Percentiles rank a stretch among this genome's conserved stretches.
Conservation (phyloP, 345 rosid species). For the Aquilaria sinensis region DNA sequence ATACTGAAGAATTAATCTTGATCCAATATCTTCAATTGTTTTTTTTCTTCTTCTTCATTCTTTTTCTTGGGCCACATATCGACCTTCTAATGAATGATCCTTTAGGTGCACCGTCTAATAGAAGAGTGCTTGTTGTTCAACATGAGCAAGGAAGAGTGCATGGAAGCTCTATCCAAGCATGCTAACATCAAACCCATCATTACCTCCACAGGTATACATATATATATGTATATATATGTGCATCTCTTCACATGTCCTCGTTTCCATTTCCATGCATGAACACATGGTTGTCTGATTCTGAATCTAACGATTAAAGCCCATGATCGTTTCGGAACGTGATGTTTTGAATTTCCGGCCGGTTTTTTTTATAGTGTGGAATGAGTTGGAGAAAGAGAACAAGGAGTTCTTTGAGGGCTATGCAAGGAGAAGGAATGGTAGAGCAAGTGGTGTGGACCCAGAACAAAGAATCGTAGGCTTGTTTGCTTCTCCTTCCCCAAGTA, state of each 20-base stretch:
- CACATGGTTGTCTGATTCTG: background rate
- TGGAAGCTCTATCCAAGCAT: slow-evolving; percentile 83
- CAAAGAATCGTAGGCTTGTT: too few species aligned
- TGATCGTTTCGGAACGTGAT: background rate
- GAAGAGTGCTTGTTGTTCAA: slow-evolving; percentile 86
- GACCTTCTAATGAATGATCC: background rate
- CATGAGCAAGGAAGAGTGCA: slow-evolving; percentile 90
- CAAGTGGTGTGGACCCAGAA: background rate
- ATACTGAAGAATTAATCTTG: background rate
- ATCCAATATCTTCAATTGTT: background rate
- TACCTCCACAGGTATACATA: slow-evolving; percentile 65
- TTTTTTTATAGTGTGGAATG: background rate
- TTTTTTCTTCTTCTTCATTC: background rate
- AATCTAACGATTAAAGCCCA: background rate
- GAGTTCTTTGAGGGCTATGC: background rate
- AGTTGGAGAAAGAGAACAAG: background rate
- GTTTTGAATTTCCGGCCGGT: background rate
- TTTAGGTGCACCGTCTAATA: slow-evolving; percentile 87
- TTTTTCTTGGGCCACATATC: background rate
- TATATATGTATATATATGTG: background rate
- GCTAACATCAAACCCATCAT: slow-evolving; percentile 80
- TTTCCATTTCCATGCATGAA: background rate
- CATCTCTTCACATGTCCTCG: background rate
- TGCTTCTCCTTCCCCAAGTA: too few species aligned
- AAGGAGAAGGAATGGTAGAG: background rate